Conservation (phyloP, 1,139 yeast species). For the Geotrichum cucujoidarum region DNA sequence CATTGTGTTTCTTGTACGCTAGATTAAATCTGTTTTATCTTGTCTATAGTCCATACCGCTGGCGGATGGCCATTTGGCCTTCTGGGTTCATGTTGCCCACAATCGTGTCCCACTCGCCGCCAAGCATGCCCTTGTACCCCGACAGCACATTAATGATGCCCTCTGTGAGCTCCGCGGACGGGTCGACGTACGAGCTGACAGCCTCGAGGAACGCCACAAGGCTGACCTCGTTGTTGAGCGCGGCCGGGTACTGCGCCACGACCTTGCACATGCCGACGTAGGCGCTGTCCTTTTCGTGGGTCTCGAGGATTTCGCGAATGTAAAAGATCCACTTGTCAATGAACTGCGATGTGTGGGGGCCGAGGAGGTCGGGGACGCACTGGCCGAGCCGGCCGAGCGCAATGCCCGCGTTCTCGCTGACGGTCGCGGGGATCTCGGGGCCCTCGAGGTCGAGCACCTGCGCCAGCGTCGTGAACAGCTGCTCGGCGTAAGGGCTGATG, state of each 20-base stretch:
- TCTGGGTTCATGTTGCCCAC: conserved; percentile 5
- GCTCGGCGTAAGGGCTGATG: conserved; percentile 51
- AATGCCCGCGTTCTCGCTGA: conserved; percentile 82
- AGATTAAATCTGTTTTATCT: neutral
- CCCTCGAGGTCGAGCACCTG: conserved; percentile 43
- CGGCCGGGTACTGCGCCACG: conserved; percentile 60
- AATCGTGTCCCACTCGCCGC: conserved; percentile 33
- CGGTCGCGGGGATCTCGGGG: conserved; percentile 49
- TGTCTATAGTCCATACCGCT: conserved; percentile 11
- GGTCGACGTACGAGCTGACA: conserved; percentile 53
- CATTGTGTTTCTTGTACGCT: no score
- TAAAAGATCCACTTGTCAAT: conserved; percentile 62
- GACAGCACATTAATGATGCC: conserved; percentile 33
- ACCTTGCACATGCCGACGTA: conserved; percentile 70
- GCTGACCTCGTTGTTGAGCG: conserved; percentile 48
- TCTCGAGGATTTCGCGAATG: conserved; percentile 61
- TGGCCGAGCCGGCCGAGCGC: conserved; percentile 87
- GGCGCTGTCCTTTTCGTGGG: conserved; percentile 76
- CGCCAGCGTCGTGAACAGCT: conserved; percentile 54
- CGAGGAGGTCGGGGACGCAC: conserved; percentile 54
- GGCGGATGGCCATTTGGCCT: conserved; percentile 4
- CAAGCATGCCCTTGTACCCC: conserved; percentile 35
- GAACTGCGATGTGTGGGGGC: conserved; percentile 55
- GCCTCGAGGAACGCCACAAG: conserved; percentile 58
- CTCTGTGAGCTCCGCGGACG: conserved; percentile 36